Evolutionary conservation across 2,329 filamentous ascomycete genomes (phyloP).

Genomic region (Leptosphaerulina australis): DNA sequence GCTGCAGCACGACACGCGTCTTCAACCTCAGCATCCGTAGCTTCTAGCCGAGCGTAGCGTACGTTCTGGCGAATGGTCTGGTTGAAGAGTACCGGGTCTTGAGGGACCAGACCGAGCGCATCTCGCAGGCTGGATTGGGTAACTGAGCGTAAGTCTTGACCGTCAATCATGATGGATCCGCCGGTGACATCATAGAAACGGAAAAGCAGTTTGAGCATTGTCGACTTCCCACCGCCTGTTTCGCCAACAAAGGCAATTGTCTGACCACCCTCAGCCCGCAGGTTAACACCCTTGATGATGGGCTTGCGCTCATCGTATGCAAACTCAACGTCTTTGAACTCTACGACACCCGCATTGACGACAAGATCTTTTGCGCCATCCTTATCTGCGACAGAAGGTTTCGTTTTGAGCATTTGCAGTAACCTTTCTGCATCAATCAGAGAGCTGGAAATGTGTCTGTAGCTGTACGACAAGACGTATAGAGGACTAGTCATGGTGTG

Average conservation of each 20-base stretch:
- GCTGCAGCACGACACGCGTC: slow-evolving; percentile 66
- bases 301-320: slow-evolving; percentile 61
- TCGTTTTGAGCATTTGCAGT: slow-evolving; percentile 62
- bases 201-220: slow-evolving; percentile 65
- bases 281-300: slow-evolving; percentile 57
- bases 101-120: slow-evolving; percentile 67
- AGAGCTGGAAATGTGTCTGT: slow-evolving; percentile 57
- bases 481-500: slow-evolving; percentile 55
- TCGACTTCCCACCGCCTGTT: slow-evolving; percentile 68
- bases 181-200: slow-evolving; percentile 64
- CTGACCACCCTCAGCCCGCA: slow-evolving; percentile 59
- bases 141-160: slow-evolving; percentile 64
- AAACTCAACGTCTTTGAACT: slow-evolving; percentile 62
- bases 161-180: slow-evolving; percentile 64
- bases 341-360: slow-evolving; percentile 57
- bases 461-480: slow-evolving; percentile 57
- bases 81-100: slow-evolving; percentile 70
- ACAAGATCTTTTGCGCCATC: slow-evolving; percentile 49
- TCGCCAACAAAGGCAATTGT: slow-evolving; percentile 67
- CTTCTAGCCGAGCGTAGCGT: slow-evolving; percentile 65
- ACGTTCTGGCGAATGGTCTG: slow-evolving; percentile 69
- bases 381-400: slow-evolving; percentile 60
- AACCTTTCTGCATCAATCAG: slow-evolving; percentile 70
- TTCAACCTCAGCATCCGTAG: slow-evolving; percentile 65
- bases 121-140: slow-evolving; percentile 64